Evolutionary conservation across 116 monocot genomes (phyloP), one percentile per base, ranked within the genome.

Genomic region (Zostera marina): DNA sequence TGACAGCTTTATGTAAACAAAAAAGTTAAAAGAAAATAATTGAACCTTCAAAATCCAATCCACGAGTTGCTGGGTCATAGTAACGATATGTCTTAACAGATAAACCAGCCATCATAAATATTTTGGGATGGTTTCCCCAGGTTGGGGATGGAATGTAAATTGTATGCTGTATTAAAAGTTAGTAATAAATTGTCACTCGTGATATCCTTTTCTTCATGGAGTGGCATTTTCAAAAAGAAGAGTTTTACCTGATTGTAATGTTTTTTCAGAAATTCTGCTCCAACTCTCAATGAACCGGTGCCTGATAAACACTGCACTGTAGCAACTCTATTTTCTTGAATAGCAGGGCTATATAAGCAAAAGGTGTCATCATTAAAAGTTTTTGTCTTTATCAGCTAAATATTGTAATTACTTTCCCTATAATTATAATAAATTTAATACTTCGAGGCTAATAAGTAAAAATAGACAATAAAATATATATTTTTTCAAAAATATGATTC

Each of bases 231-330:
- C 3, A 13, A 15, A 61, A 47, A 47, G 24, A 26, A 7, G 47
- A 46, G 43, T 12, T 15, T 66, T 65, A 98, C 99, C 56, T 99
- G 64, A 47, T 79, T 75, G 70, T 99, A 90, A 69, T 99, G 91
- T 64, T 73, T 86, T 12, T 83, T 83, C 32, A 99, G 70, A 75
- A 99, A 99, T 69, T 99, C 99, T 12, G 70, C 74, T 71, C 99
- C 99, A 76, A 99, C 99, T 57, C 99, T 83, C 77, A 99, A 61
- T n/a, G 99, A 91, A 15, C 99, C 99, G 63, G 99, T 99, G 64
- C 99, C 99, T n/a, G 99, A 99, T 74, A 99, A 71, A 63, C 91
- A 79, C 51, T 99, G 99, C 3, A 84, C 99, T 40, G 99, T 91
- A 3, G 84, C 73, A 49, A 99, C 83, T 62, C 99, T 86, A 47